Percentiles rank a stretch among this genome's conserved stretches.
Conservation (phyloP, 2,329 filamentous ascomycete genomes). For the Penicillium vulpinum region DNA sequence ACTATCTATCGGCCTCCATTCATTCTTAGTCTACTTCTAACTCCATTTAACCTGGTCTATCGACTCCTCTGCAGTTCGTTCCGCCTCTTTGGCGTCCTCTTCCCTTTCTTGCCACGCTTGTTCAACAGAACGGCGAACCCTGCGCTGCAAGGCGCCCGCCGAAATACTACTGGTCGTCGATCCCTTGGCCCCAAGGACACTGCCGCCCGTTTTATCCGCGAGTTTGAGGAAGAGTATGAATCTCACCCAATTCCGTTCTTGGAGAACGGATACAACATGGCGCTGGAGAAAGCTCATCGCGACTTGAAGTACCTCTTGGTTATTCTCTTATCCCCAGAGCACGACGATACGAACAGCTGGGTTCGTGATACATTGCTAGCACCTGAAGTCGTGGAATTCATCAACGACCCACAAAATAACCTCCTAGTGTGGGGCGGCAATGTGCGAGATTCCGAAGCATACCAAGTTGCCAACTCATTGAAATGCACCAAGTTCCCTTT, state of each 20-base stretch:
- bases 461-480: slow-evolving; percentile 84
- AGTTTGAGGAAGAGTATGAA: slow-evolving; percentile 94
- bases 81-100: slow-evolving; percentile 71
- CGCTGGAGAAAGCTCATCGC: slow-evolving; percentile 83
- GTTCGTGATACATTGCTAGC: slow-evolving; percentile 78
- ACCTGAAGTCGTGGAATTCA: slow-evolving; percentile 69
- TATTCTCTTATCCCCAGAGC: slow-evolving; percentile 83
- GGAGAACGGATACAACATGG: slow-evolving; percentile 88
- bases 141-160: slow-evolving; percentile 46
- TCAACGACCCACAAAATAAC: slow-evolving; percentile 74
- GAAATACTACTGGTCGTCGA: slow-evolving; percentile 67
- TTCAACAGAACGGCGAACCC: slow-evolving; percentile 51
- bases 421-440: slow-evolving; percentile 91
- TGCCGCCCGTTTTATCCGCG: slow-evolving; percentile 81
- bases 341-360: slow-evolving; percentile 86
- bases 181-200: slow-evolving; percentile 83
- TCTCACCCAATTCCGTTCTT: slow-evolving; percentile 67
- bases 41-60: slow-evolving; percentile 79
- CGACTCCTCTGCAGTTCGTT: slow-evolving; percentile 66
- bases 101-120: slow-evolving; percentile 74
- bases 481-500: slow-evolving; percentile 93
- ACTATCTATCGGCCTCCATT: slow-evolving; percentile 70
- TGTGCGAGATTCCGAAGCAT: slow-evolving; percentile 88
- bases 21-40: slow-evolving; percentile 73
- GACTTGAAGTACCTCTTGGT: slow-evolving; percentile 92